A percentile compares a stretch with the other conserved stretches of the same genome.
Evolutionary conservation across 2,329 filamentous ascomycete species (phyloP).

Genomic region (Ploettnerulaceae sp.): DNA sequence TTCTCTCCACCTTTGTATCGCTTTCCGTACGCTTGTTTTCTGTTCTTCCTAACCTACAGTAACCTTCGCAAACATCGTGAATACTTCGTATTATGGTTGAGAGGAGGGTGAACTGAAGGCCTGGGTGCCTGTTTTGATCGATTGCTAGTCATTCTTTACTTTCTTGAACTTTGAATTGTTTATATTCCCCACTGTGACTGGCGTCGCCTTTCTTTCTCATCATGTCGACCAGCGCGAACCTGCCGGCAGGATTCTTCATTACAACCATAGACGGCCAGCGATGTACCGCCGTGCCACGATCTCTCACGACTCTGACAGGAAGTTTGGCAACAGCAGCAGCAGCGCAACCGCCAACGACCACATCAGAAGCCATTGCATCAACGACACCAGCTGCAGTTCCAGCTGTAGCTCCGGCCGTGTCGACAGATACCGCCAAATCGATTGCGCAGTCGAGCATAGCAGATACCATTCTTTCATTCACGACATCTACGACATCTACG

Average conservation of each 20-base stretch:
- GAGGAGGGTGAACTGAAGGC: constrained; percentile 27
- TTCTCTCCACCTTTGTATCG: constrained; percentile 2
- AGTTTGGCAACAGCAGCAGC: constrained; percentile 13
- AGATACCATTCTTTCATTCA: constrained; percentile 4
- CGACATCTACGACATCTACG: constrained; percentile 19
- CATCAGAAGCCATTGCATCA: not conserved
- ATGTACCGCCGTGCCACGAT: constrained; percentile 50
- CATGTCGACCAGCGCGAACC: constrained; percentile 39
- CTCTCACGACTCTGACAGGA: constrained; percentile 23
- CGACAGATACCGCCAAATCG: constrained; percentile 9
- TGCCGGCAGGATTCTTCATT: constrained; percentile 44
- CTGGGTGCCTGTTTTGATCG: constrained; percentile 22
- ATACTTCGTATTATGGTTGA: constrained; percentile 22
- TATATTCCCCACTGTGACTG: constrained; percentile 26
- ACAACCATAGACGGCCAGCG: constrained; percentile 46
- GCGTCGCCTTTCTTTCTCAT: constrained; percentile 28
- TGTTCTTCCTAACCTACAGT: constrained; percentile 12
- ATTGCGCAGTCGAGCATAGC: constrained; percentile 1
- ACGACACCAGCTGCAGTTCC: not conserved
- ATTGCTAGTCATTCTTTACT: constrained; percentile 13
- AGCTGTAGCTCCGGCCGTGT: not conserved
- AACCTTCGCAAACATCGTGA: constrained; percentile 22
- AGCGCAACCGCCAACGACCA: constrained; percentile 10
- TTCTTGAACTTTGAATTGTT: constrained; percentile 23
- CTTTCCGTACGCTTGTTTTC: constrained; percentile 10